Percentiles rank a stretch among this genome's conserved stretches.
Conservation (phyloP, 805 yeast species). For the Debaryomyces tyrocola region DNA sequence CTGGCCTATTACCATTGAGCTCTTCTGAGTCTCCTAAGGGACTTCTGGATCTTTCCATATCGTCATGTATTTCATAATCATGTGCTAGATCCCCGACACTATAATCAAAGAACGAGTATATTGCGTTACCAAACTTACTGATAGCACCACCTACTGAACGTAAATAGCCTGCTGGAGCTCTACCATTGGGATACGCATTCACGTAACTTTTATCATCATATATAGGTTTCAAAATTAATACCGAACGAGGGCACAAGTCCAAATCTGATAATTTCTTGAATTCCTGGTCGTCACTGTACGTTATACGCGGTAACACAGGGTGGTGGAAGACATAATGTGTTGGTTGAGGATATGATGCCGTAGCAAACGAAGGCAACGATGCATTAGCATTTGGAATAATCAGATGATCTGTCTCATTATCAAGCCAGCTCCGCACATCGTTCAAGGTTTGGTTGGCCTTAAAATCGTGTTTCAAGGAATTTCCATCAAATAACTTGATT, state of each 20-base stretch:
- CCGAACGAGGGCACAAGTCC: slow-evolving; percentile 70
- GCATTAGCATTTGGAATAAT: slow-evolving; percentile 41
- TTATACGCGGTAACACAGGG: slow-evolving; percentile 49
- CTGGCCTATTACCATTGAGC: slow-evolving; percentile 5
- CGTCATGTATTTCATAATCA: slow-evolving; percentile 1
- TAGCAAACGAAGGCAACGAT: slow-evolving; percentile 51
- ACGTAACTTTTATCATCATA: slow-evolving; percentile 20
- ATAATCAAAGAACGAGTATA: slow-evolving; percentile 43
- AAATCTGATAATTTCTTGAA: slow-evolving; percentile 48
- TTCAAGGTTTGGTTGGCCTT: slow-evolving; percentile 43
- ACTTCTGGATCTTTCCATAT: neutral
- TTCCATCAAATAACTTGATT: slow-evolving; percentile 70
- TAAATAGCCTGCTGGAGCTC: slow-evolving; percentile 5
- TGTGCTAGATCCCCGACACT: slow-evolving; percentile 29
- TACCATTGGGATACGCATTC: slow-evolving; percentile 9
- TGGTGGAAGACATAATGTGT: slow-evolving; percentile 42
- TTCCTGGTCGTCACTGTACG: slow-evolving; percentile 53
- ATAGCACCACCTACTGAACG: slow-evolving; percentile 7
- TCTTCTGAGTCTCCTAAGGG: slow-evolving; percentile 3
- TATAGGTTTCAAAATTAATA: slow-evolving; percentile 68
- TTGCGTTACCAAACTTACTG: slow-evolving; percentile 24
- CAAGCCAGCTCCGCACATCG: slow-evolving; percentile 64
- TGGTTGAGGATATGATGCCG: slow-evolving; percentile 56
- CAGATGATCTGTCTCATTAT: slow-evolving; percentile 38
- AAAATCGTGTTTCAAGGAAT: slow-evolving; percentile 54